Base-by-base conservation (phyloP, 257 asterid genomes). In the Solanum raphanifolium region DNA sequence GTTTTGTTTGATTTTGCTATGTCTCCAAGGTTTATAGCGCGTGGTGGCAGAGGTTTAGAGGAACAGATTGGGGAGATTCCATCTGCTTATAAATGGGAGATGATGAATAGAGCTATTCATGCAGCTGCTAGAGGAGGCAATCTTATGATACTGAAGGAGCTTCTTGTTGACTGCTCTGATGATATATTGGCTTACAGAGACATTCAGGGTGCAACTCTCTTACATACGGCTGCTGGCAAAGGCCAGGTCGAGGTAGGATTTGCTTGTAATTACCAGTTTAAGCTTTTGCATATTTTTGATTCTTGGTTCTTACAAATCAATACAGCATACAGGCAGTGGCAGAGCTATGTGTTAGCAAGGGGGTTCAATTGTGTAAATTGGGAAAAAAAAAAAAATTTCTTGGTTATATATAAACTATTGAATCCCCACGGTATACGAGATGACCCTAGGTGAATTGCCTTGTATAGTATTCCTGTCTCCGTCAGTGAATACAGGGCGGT, bases 101-200 rank as follows among this genome's bases (percentile, higher is more conserved):
- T 95, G 83, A 89, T 87, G 93, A 95, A 94, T 41, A 92, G 98
- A 36, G 99, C 98, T 41, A 87, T 95, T 83, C 99, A 97, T 87
- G 98, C 98, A 9, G 98, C 97, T n/a, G 98, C 99, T 0, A 95
- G 99, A 88, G 99, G 99, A 25, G 99, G 99, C 5, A 97, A 95
- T 91, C 46, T 95, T 86, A 55, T 69, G 89, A 39, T 95, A 83
- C 68, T 97, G 90, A 95, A 91, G 93, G 98, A 96, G 88, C 91
- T 97, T 71, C 91, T 97, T 68, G 89, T 91, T 4, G 93, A 90
- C 72, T 89, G 94, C 89, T 93, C 93, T 65, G 95, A 91, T 83
- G 93, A 91, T 60, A 87, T 91, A 4, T 90, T 94, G 90, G 92
- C 92, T 55, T 95, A 93, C 48, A 86, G 98, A 86, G 99, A 97